These are phyloP conservation scores for Fragaria iinumae DNA, from an alignment of 306 rosid genomes.

Conservation along the genomic window DNA sequence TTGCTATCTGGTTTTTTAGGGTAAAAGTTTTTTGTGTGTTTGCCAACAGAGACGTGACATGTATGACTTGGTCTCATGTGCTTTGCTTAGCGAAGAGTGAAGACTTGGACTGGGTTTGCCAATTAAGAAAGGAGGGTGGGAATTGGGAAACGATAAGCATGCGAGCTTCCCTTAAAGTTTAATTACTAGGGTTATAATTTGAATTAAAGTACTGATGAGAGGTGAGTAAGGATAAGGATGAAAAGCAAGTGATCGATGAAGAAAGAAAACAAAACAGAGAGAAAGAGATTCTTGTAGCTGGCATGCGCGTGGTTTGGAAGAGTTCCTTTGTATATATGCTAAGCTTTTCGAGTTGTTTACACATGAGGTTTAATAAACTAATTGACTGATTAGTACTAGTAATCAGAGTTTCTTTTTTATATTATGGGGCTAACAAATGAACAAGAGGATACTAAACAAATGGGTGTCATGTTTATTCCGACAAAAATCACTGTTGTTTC, in stretches of 20 bases:
- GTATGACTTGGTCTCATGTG: constrained; percentile 7
- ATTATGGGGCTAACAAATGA: constrained; percentile 14
- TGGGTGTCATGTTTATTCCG: constrained; percentile 85
- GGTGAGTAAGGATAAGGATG: constrained; percentile 69
- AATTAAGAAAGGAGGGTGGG: not conserved
- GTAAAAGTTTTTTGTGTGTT: not conserved
- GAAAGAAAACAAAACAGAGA: not conserved
- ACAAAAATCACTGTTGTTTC: constrained; percentile 69
- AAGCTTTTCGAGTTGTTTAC: constrained; percentile 61
- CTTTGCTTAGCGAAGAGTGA: constrained; percentile 1
- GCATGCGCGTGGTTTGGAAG: constrained; percentile 57
- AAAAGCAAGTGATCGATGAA: constrained; percentile 15
- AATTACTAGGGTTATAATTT: constrained; percentile 22
- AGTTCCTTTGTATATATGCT: constrained; percentile 39
- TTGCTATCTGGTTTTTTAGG: not conserved
- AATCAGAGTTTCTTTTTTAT: constrained; percentile 12
- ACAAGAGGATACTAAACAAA: constrained; percentile 33
- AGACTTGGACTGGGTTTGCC: not conserved
- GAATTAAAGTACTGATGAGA: constrained; percentile 25
- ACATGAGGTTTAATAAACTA: constrained; percentile 14
- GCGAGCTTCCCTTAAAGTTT: constrained; percentile 21
- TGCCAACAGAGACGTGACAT: constrained; percentile 24
- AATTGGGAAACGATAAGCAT: constrained; percentile 3
- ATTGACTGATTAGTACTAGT: not conserved
- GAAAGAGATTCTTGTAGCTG: constrained; percentile 32